phyloP scores from a whole-genome alignment of 1,284 basidiomycete species.

The Phellinidium pouzarii region DNA sequence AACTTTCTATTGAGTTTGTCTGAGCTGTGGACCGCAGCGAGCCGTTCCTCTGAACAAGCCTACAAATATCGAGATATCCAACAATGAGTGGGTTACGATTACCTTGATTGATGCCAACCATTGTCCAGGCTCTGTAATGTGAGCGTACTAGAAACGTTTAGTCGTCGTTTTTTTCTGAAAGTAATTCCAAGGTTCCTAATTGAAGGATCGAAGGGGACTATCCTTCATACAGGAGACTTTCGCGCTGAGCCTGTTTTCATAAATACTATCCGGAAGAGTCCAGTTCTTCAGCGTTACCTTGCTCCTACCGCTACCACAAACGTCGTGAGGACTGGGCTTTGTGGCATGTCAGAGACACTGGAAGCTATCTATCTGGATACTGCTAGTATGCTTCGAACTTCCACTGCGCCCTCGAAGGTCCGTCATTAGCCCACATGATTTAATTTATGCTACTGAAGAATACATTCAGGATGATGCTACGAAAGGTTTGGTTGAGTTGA shows the following conservation, averaged over 20 bases:
- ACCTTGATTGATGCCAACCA: slow-evolving; percentile 91
- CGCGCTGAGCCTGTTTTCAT: slow-evolving; percentile 80
- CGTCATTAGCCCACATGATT: slow-evolving; percentile 9
- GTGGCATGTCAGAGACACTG: slow-evolving; percentile 37
- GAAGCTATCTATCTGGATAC: slow-evolving; percentile 88
- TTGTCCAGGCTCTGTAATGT: slow-evolving; percentile 92
- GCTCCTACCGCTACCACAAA: slow-evolving; percentile 26
- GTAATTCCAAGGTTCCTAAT: slow-evolving; percentile 69
- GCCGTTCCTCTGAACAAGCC: slow-evolving; percentile 56
- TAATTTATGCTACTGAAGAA: not conserved
- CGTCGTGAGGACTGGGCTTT: not conserved
- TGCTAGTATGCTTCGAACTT: slow-evolving; percentile 52
- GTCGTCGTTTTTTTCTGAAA: slow-evolving; percentile 3
- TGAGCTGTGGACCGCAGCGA: slow-evolving; percentile 30
- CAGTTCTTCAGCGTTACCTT: slow-evolving; percentile 66
- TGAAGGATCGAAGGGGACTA: slow-evolving; percentile 61
- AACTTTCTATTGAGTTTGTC: not conserved
- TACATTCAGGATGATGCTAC: slow-evolving; percentile 57
- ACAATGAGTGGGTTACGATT: slow-evolving; percentile 55
- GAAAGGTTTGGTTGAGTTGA: slow-evolving; percentile 58
- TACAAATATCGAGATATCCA: slow-evolving; percentile 51
- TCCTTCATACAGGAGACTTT: slow-evolving; percentile 91
- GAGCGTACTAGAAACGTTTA: slow-evolving; percentile 23
- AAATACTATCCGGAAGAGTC: slow-evolving; percentile 58
- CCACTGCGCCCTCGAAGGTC: slow-evolving; percentile 71